Percentiles rank a stretch among this genome's conserved stretches.
phyloP scores from a whole-genome alignment of 2,329 filamentous ascomycete genomes.

The Cytospora piceae region DNA sequence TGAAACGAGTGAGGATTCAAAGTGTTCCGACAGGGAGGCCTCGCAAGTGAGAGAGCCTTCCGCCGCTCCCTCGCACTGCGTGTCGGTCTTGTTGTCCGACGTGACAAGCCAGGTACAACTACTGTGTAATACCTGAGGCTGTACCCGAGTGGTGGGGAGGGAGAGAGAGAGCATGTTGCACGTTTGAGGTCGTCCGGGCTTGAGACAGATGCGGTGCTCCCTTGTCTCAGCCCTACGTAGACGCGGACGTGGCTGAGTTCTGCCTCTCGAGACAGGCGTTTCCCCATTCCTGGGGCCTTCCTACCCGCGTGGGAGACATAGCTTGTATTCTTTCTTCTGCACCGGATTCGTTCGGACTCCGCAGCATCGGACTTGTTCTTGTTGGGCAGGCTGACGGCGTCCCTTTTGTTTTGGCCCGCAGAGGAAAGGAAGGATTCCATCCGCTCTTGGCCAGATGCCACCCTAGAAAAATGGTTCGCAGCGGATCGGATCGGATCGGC shows the following conservation, averaged over 20 bases:
- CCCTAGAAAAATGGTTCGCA: constrained; percentile 5
- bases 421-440: neutral
- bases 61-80: neutral
- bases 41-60: too few relatives aligned
- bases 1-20: neutral
- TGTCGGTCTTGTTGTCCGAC: neutral
- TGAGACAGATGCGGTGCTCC: constrained; percentile 4
- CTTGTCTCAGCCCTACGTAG: constrained; percentile 1
- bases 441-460: neutral
- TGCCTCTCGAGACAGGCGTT: too few relatives aligned
- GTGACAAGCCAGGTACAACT: neutral
- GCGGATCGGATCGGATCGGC: constrained; percentile 7
- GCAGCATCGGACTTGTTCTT: neutral
- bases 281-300: too few relatives aligned
- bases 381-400: neutral
- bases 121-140: neutral
- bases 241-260: neutral
- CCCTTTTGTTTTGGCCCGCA: neutral
- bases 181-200: neutral
- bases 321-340: neutral
- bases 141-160: neutral
- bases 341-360: neutral
- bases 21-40: too few relatives aligned
- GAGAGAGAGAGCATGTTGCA: neutral
- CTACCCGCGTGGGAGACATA: too few relatives aligned